Percentiles rank a stretch among this genome's conserved stretches.
phyloP scores from a whole-genome alignment of 345 rosid species.

The Moricandia arvensis region DNA sequence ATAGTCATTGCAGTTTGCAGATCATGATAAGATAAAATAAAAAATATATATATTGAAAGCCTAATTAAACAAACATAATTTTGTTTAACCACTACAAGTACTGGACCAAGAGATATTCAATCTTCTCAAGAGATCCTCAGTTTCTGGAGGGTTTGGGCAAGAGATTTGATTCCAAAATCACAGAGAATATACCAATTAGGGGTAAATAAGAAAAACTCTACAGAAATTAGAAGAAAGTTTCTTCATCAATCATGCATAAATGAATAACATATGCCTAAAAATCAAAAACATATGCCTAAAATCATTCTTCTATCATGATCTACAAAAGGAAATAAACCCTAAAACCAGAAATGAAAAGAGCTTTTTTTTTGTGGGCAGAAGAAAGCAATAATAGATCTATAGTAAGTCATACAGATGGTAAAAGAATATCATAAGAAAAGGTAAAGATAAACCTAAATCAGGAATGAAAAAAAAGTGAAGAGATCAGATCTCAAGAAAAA shows the following conservation, averaged over 20 bases:
- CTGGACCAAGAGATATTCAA: slow-evolving; percentile 18
- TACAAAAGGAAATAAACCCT: slow-evolving; percentile 19
- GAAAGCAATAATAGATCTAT: not conserved
- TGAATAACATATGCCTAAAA: not conserved
- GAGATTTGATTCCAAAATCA: slow-evolving; percentile 9
- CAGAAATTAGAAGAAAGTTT: not conserved
- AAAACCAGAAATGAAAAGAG: slow-evolving; percentile 1
- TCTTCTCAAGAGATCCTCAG: slow-evolving; percentile 14
- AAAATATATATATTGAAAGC: slow-evolving; percentile 3
- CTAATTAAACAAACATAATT: slow-evolving; percentile 13
- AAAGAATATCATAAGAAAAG: not conserved
- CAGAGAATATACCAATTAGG: not conserved
- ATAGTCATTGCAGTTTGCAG: slow-evolving; percentile 29
- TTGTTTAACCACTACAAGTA: slow-evolving; percentile 31
- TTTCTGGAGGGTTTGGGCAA: slow-evolving; percentile 16
- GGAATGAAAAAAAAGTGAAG: not conserved
- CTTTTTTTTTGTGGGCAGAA: not conserved
- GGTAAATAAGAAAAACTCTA: slow-evolving; percentile 5
- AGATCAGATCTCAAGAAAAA: not conserved
- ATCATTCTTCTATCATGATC: not conserved
- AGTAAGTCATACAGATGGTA: not conserved
- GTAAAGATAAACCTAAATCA: not conserved
- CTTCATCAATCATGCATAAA: slow-evolving; percentile 8
- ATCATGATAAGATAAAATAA: slow-evolving; percentile 19
- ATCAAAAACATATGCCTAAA: not conserved